Evolutionary conservation across 495 filamentous ascomycete species (phyloP), one percentile per base, ranked within the genome.

Genomic region (Delitschia confertaspora): DNA sequence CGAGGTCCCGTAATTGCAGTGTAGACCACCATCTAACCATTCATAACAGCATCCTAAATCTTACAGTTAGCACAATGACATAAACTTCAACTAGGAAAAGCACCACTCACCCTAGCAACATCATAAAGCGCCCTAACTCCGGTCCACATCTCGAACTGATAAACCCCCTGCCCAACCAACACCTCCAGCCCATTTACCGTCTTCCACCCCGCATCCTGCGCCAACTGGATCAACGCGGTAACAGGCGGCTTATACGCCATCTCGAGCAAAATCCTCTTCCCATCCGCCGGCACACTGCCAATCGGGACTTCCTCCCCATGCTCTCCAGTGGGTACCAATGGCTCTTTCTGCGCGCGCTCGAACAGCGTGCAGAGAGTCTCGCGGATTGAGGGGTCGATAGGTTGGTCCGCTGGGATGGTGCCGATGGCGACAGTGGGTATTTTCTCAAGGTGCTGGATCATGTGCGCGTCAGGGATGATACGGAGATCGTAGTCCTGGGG

Each of bases 171-270:
- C 17, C 82, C 86, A 51, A 86, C 80, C 51, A 99, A 68, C 30
- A 87, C 88, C 67, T 99, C 91, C 42, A 95, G 61, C 1, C 91
- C 91, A 4, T 85, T 78, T 47, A 96, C 81, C 4, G 76, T 88
- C 40, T 61, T 70, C 93, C 91, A 99, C n/a, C 85, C 86, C 4
- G 73, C 70, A 49, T 83, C 77, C 47, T 75, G 67, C 3, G 93
- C 89, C 55, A 94, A 62, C 61, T 79, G 71, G 85, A 96, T 95
- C 57, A 95, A 59, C 18, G 82, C 71, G 10, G 91, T 99, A 20
- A 81, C 72, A 0, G 74, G 60, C 19, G 91, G 93, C 61, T 82
- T 93, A 62, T 99, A 99, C 3, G 91, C 88, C 91, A 99, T 95
- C 68, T 99, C 91, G 1, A 95, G 65, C 42, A 95, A 65, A 22